Evolutionary conservation across 2,329 filamentous ascomycete species (phyloP).

Genomic region (Colletotrichum navitas): DNA sequence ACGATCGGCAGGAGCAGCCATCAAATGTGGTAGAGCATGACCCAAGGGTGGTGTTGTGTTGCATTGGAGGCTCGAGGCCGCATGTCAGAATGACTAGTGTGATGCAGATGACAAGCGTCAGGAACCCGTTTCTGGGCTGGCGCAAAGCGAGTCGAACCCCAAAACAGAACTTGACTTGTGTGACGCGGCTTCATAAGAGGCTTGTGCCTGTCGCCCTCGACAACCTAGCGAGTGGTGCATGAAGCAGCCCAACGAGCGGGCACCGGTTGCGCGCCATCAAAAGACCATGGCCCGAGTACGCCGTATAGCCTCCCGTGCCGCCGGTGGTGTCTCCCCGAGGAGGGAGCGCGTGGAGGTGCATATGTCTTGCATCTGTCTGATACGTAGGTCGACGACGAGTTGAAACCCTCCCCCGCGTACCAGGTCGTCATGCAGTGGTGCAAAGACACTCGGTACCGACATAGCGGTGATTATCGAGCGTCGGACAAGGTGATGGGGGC

Average conservation of each 20-base stretch:
- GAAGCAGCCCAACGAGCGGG: not conserved
- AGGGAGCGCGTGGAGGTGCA: not conserved
- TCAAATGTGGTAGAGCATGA: slow-evolving; percentile 4
- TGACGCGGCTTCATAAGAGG: not conserved
- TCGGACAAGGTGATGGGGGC: slow-evolving; percentile 2
- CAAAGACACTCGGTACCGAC: slow-evolving; percentile 17
- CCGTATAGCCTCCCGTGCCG: not conserved
- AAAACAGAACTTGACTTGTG: slow-evolving; percentile 8
- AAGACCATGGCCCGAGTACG: not conserved
- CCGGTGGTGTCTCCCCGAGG: not conserved
- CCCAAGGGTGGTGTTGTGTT: slow-evolving; percentile 8
- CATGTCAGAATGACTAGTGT: slow-evolving; percentile 13
- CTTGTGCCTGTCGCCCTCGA: not conserved
- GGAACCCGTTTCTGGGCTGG: slow-evolving; percentile 21
- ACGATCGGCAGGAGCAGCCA: not conserved
- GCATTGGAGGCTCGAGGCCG: slow-evolving; percentile 21
- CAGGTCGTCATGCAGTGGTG: not conserved
- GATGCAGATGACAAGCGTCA: slow-evolving; percentile 19
- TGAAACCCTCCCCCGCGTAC: not conserved
- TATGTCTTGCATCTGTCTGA: not conserved
- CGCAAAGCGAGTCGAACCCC: slow-evolving; percentile 20
- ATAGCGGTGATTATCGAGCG: slow-evolving; percentile 6
- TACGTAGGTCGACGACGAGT: not conserved
- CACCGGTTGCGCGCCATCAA: not conserved
- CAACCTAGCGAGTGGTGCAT: not conserved